Base-by-base conservation (phyloP, 768 basidiomycete species). In the Aureoboletus auriporus region DNA sequence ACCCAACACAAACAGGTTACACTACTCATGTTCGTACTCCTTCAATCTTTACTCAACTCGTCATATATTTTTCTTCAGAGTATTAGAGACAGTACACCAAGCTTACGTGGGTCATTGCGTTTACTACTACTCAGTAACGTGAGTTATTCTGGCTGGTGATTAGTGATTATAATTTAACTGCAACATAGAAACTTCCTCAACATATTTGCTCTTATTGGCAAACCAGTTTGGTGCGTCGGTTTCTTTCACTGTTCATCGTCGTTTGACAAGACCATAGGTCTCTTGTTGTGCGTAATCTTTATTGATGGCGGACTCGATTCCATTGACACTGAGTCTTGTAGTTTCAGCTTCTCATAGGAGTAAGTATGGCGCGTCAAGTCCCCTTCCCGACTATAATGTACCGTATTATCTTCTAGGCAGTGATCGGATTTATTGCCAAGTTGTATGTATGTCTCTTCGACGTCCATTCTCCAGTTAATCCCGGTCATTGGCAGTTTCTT, bases 391-490 rank as follows among this genome's bases (percentile, higher is more conserved):
- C 11, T 29, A 46, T 52, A 26, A 33, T 1, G 16, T 12, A 30
- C 11, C 27, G 41, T 36, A 11, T 6, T 36, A 8, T 43, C 11
- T 29, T 43, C 11, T 29, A 83, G 81, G 74, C 76, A 1, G 41
- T 81, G n/a, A 73, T 77, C 20, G 82, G 76, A 2, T 69, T 69
- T 5, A 64, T 79, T n/a, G 82, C 83, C 33, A 80, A 80, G 67
- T 59, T 68, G 81, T 82, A 47, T 40, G 78, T 67, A 10, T 36
- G 30, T 26, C 4, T 42, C 33, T 39, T 23, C 39, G 14, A 5
- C 4, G 6, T 23, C 20, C 14, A 6, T 51, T 38, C n/a, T 17
- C 7, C 12, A 16, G 39, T 43, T 20, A 17, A 11, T 36, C 31
- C 30, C 42, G 8, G 45, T 30, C 20, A 3, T 26, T 41, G 23